Base-by-base conservation (phyloP, 2,329 filamentous ascomycete species). In the Thermoascus crustaceus region DNA sequence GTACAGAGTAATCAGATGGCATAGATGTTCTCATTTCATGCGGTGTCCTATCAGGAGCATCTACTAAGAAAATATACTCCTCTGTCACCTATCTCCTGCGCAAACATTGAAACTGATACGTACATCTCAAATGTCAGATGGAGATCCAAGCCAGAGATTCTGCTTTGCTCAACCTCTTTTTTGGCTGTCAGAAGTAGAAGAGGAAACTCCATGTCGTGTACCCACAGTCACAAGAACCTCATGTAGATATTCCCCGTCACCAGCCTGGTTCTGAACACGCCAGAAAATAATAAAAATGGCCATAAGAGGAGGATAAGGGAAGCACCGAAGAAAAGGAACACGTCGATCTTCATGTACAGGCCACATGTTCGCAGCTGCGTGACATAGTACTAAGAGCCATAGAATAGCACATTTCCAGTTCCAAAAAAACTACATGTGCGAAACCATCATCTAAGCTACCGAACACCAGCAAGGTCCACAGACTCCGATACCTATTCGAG, bases 401-500 rank as follows among this genome's bases (percentile, higher is more conserved):
- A n/a, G n/a, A n/a, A n/a, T n/a, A n/a, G n/a, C n/a, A 39, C 37
- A 38, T 38, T 43, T 48, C 43, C 41, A 46, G 41, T 44, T 44
- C 34, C 30, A 44, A 35, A 38, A 39, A 41, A 36, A 40, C 21
- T 38, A 42, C 22, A 37, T 43, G 30, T 45, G 52, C 49, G 41
- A 52, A 57, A 19, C 38, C 25, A 16, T 14, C 25, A 11, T 16
- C 9, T 29, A 16, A 17, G 16, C 26, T 17, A 29, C 18, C 26
- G 32, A 29, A 29, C 26, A 17, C 26, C 26, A 29, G 18, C 26
- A 29, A 16, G 44, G 41, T 8, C 51, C 48, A 34, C 31, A 17
- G 18, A n/a, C 17, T 55, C 43, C 16, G 54, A n/a, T n/a, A n/a
- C n/a, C n/a, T n/a, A n/a, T n/a, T n/a, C n/a, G n/a, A n/a, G n/a